Evolutionary conservation across 1,139 yeast species (phyloP).

Genomic region (Hansenula sp.): DNA sequence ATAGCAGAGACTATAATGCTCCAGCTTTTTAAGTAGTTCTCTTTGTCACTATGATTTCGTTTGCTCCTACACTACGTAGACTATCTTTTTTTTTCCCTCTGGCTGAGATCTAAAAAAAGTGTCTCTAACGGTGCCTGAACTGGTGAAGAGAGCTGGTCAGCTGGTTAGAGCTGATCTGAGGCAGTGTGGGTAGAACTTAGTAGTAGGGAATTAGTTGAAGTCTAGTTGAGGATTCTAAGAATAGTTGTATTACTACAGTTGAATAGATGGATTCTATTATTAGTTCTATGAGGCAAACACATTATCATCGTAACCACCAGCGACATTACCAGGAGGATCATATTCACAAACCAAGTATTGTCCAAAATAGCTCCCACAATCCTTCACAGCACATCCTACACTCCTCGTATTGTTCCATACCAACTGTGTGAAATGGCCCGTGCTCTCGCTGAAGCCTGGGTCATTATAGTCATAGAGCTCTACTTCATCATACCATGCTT

Average conservation of each 20-base stretch:
- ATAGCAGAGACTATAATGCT: too few relatives aligned
- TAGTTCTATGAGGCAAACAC: slow-evolving; percentile 29
- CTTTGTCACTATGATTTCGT: too few relatives aligned
- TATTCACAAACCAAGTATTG: slow-evolving; percentile 51
- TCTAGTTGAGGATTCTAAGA: too few relatives aligned
- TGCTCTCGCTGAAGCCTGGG: slow-evolving; percentile 37
- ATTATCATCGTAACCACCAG: slow-evolving; percentile 45
- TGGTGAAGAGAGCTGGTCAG: too few relatives aligned
- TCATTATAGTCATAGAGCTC: slow-evolving; percentile 33
- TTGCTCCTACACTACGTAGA: too few relatives aligned
- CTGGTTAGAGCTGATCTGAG: too few relatives aligned
- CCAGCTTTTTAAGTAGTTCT: too few relatives aligned
- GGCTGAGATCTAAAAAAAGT: too few relatives aligned
- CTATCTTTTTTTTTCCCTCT: background rate
- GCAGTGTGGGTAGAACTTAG: too few relatives aligned
- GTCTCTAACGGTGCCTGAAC: too few relatives aligned
- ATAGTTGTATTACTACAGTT: background rate
- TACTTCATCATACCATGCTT: slow-evolving; percentile 51
- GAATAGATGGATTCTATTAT: background rate
- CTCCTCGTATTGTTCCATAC: slow-evolving; percentile 42
- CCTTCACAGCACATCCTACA: slow-evolving; percentile 45
- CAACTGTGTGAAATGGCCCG: slow-evolving; percentile 53
- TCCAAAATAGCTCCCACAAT: slow-evolving; percentile 46
- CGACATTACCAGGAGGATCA: slow-evolving; percentile 46
- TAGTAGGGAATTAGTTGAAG: too few relatives aligned